Evolutionary conservation across 2,329 filamentous ascomycete genomes (phyloP), one percentile per base, ranked within the genome.

Genomic region (Paecilomyces fulvus): DNA sequence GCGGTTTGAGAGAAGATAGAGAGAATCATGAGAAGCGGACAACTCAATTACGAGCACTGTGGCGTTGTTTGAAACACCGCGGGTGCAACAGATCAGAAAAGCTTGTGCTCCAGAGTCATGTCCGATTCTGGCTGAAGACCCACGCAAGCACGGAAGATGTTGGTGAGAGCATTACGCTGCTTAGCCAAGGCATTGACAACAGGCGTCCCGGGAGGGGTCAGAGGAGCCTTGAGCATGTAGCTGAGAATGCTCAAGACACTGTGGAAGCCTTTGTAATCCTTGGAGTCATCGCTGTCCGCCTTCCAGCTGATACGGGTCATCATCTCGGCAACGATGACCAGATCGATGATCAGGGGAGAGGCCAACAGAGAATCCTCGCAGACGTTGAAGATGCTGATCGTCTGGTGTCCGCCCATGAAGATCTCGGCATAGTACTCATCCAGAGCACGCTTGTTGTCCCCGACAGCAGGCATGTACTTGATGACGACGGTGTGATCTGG

Each of bases 391-490:
- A 99, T 82, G 67, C 88, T 92, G 66, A 99, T 99, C 66, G 91
- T 97, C 81, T 99, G 94, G 78, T 97, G 94, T 48, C 94, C 94
- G 64, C 94, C 94, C 77, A 97, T 83, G 83, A 99, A 99, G 77
- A 99, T 97, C 82, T 99, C 92, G 56, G 91, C 94, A 66, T 96
- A 96, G 83, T 99, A 99, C 82, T 99, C 94, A 70, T 99, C 94
- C 55, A 99, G 83, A 55, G 94, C 94, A 71, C 94, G 91, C 85
- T 99, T 99, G 83, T 96, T 95, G 79, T 99, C 94, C 60, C 94
- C 94, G 52, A 99, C 94, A 61, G 92, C 90, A 33, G 94, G 94
- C 92, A 99, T 96, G 81, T 99, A 99, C 84, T 99, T 99, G 85
- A 99, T 99, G 66, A 99, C 94, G 58, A 99, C 94, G 58, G 90